Evolutionary conservation across 306 rosid genomes (phyloP), one percentile per base, ranked within the genome.

Genomic region (Vachellia collinsii): DNA sequence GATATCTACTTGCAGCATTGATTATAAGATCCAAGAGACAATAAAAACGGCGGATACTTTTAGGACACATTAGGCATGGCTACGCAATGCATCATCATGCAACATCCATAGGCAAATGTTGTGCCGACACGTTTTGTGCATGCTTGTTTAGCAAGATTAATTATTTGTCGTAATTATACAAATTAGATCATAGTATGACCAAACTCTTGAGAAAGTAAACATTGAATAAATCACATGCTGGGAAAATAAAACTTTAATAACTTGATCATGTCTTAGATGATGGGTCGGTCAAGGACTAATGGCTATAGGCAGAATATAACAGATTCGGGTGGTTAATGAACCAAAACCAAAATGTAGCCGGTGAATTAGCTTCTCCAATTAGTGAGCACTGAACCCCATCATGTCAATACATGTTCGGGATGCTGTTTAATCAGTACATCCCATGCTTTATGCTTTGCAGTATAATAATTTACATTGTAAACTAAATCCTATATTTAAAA

Each of bases 71-170:
- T 59, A 3, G 66, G 66, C 1, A 16, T 10, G 38, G 6, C 17
- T 25, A 61, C 67, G 39, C 39, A 61, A 61, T 11, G 67, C 67
- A 61, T 61, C 67, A 61, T 25, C 67, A 59, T 59, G 16, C 37
- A 59, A 61, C 67, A 23, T 1, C 37, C 65, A 37, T 23, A 23
- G 16, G 37, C 34, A 16, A 59, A 23, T 6, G 65, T 2, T 23
- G 22, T 22, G 37, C 37, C 65, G 2, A 59, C 37, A 12, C 67
- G 19, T 25, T 61, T 11, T 61, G 13, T 25, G 17, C 12, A 25
- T 61, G 39, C 67, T 61, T 61, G 39, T 61, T 29, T 11, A 4
- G 39, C 25, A 61, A 61, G 67, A 25, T 39, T 25, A 11, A 11
- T 25, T 61, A 25, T 61, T 61, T 61, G 67, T 17, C 38, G 25